Base-by-base conservation (phyloP, 2,329 filamentous ascomycete species). In the Capronia americana region DNA sequence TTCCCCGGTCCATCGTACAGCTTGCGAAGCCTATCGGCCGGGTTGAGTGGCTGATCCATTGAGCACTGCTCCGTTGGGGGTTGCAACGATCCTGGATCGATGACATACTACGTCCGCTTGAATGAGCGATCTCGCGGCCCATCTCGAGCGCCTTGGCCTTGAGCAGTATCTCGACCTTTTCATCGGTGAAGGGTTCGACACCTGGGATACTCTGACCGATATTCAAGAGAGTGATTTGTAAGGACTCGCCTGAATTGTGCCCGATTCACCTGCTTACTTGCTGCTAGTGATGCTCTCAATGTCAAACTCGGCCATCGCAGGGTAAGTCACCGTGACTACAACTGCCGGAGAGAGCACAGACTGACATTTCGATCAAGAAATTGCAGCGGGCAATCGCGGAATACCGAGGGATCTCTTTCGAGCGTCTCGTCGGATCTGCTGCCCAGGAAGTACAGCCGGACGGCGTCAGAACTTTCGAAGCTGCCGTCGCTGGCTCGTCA, bases 141-240 rank as follows among this genome's bases (percentile, higher is more conserved):
- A 89, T 71, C 88, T 94, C 76, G 85, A 86, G 79, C 90, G 91
- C 83, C 83, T 94, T 83, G 91, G 91, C 76, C 84, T 95, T 77
- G 83, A 87, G 79, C 90, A 93, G 79, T 94, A 95, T 80, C 85
- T 91, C 66, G 84, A 89, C 71, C 80, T 83, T 63, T 91, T 95
- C 73, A 76, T 92, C 51, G 87, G 91, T 61, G 91, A 94, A 78
- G 92, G 92, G 2, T 95, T 95, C 77, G 92, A 95, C 77, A 88
- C 88, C 11, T 94, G 92, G 92, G 90, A 92, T 38, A 93, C 89
- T 0, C 88, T 94, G 63, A 82, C 93, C 58, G 91, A 94, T 75
- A 93, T 95, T 61, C 92, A 91, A 67, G 92, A 94, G 78, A 91
- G 90, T 26, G 92, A 95, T 74, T 83, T 95, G 90, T 92, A 78